phyloP scores from a whole-genome alignment of 2,329 filamentous ascomycete species.

The Dendryphion nanum region DNA sequence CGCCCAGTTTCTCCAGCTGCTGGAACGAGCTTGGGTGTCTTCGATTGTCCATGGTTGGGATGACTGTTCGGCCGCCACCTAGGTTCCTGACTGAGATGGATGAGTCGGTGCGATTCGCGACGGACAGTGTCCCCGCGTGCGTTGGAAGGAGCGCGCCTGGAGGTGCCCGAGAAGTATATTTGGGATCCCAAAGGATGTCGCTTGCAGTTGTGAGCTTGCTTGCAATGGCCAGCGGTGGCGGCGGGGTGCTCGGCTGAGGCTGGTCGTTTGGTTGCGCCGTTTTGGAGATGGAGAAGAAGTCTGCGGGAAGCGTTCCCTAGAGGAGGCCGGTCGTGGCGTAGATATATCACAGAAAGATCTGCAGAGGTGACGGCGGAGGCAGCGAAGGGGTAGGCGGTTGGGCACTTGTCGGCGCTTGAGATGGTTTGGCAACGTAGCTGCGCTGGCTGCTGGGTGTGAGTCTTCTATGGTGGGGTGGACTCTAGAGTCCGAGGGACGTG shows the following conservation, averaged over 20 bases:
- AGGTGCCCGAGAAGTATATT: constrained; percentile 47
- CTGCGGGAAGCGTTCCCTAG: constrained; percentile 3
- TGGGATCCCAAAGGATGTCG: constrained; percentile 51
- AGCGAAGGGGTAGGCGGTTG: constrained; percentile 1
- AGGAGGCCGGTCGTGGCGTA: not conserved
- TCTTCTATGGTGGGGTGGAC: too few relatives aligned
- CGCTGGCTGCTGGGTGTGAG: too few relatives aligned
- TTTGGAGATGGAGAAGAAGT: constrained; percentile 7
- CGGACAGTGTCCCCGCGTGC: constrained; percentile 48
- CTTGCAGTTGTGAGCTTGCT: constrained; percentile 49
- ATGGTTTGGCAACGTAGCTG: too few relatives aligned
- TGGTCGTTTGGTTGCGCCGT: constrained; percentile 23
- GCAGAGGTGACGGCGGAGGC: not conserved
- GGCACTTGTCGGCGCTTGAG: constrained; percentile 3
- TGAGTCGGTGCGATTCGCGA: constrained; percentile 50
- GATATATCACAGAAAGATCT: not conserved
- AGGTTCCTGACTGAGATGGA: constrained; percentile 51
- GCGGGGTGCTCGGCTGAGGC: constrained; percentile 15
- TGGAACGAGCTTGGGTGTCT: constrained; percentile 95
- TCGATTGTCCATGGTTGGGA: constrained; percentile 75
- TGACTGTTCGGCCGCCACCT: constrained; percentile 41
- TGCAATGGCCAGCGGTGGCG: constrained; percentile 37
- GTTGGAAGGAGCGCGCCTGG: constrained; percentile 47
- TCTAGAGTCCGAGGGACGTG: too few relatives aligned
- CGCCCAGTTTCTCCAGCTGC: constrained; percentile 96